Evolutionary conservation across 176 grass and related monocot genomes (phyloP).

Genomic region (Triticum timopheevii): DNA sequence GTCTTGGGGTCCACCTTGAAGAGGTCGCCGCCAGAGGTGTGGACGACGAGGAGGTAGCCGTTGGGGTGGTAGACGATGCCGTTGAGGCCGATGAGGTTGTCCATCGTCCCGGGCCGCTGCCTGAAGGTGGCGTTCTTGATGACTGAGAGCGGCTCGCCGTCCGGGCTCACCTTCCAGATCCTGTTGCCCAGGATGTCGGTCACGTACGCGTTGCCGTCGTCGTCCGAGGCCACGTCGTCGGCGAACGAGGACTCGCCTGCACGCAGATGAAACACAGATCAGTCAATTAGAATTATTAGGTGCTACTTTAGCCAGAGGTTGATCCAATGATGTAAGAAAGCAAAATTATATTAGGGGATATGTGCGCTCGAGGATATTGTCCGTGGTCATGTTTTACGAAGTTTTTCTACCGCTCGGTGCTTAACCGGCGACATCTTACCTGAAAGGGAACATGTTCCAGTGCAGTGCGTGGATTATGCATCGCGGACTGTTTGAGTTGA

Average conservation of each 20-base stretch:
- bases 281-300: not conserved
- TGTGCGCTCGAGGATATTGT: not conserved
- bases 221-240: slow-evolving; percentile 78
- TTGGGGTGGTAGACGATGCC: slow-evolving; percentile 78
- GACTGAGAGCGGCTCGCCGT: slow-evolving; percentile 54
- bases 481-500: not conserved
- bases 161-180: slow-evolving; percentile 83
- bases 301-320: not conserved
- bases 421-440: too few species aligned
- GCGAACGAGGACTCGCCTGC: slow-evolving; percentile 63
- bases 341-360: not conserved
- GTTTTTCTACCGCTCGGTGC: not conserved
- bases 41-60: slow-evolving; percentile 84
- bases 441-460: too few species aligned
- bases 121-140: slow-evolving; percentile 66
- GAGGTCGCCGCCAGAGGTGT: slow-evolving; percentile 74
- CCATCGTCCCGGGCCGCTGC: slow-evolving; percentile 41
- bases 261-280: not conserved
- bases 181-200: slow-evolving; percentile 63
- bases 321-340: not conserved
- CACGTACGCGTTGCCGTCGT: slow-evolving; percentile 81
- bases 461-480: not conserved
- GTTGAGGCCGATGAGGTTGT: slow-evolving; percentile 74
- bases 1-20: slow-evolving; percentile 62
- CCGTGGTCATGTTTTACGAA: too few species aligned